Evolutionary conservation across 192 early-diverging fungal genomes (phyloP).

Genomic region (Lunasporangiospora selenospora): DNA sequence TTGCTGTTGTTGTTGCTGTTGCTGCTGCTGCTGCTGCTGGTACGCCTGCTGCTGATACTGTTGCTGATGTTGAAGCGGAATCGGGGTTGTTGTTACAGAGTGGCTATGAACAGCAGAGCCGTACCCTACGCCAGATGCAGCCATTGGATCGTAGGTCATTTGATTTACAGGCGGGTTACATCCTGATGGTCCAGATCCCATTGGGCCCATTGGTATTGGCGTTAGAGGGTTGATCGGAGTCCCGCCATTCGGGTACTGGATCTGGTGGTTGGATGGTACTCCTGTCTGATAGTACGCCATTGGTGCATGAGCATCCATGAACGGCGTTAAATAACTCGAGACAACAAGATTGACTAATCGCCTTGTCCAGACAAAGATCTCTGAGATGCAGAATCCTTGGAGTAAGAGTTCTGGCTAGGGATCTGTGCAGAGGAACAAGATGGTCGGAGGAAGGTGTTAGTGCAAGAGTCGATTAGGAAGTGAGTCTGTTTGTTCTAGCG

Average conservation of each 20-base stretch:
- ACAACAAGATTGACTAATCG: no score
- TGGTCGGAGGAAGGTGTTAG: no score
- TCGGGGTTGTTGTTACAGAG: conserved; percentile 13
- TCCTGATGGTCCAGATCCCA: conserved; percentile 19
- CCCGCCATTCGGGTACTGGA: conserved; percentile 28
- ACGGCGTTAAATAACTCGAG: no score
- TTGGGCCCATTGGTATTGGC: conserved; percentile 20
- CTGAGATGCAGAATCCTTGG: no score
- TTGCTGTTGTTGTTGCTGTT: conserved; percentile 14
- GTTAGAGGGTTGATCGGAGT: conserved; percentile 14
- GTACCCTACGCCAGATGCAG: conserved; percentile 9
- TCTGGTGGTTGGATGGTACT: conserved; percentile 9
- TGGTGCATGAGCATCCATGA: conserved; percentile 22
- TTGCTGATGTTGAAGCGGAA: conserved; percentile 6
- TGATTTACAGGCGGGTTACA: conserved; percentile 6
- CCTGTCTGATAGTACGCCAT: conserved; percentile 32
- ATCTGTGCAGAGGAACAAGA: no score
- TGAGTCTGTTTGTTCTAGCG: no score
- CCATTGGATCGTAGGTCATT: conserved; percentile 8
- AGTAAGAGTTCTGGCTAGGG: no score
- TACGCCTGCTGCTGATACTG: not conserved
- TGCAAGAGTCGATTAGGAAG: no score
- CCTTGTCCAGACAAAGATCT: no score
- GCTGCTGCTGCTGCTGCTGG: conserved; percentile 5
- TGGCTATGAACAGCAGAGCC: conserved; percentile 9